phyloP scores from a whole-genome alignment of 139 green algal species.

The Axilococcus clingmanii region DNA sequence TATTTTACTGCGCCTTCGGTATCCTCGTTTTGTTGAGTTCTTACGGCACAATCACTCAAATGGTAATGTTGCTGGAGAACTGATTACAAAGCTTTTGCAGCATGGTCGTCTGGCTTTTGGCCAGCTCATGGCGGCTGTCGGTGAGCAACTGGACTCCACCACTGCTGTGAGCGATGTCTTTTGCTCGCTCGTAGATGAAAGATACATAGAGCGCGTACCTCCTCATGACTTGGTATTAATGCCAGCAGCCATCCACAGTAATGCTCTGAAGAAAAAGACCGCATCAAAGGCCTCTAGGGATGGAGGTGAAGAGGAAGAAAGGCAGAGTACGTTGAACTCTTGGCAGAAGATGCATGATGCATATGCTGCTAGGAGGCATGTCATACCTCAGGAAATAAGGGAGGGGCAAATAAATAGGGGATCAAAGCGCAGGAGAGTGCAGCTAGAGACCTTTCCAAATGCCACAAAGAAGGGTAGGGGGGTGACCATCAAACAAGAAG shows the following conservation, averaged over 20 bases:
- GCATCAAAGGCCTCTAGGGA: conserved; percentile 15
- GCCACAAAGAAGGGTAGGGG: too few relatives aligned
- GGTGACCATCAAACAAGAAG: too few relatives aligned
- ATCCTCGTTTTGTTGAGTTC: conserved; percentile 44
- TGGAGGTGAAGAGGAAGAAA: conserved; percentile 21
- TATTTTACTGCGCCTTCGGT: conserved; percentile 52
- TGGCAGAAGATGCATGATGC: background rate
- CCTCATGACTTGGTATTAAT: conserved; percentile 17
- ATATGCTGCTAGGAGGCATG: background rate
- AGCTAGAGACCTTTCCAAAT: too few relatives aligned
- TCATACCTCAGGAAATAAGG: background rate
- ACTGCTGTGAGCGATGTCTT: conserved; percentile 3
- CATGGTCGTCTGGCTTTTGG: conserved; percentile 42
- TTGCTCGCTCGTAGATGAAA: conserved; percentile 12
- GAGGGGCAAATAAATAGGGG: background rate
- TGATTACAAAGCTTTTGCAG: conserved; percentile 41
- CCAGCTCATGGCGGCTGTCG: background rate
- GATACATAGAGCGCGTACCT: conserved; percentile 23
- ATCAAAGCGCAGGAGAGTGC: too few relatives aligned
- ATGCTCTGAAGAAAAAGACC: conserved; percentile 22
- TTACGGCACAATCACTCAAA: conserved; percentile 23
- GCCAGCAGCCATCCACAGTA: conserved; percentile 14
- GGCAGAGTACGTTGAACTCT: background rate
- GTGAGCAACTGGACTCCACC: background rate
- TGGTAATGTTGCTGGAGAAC: background rate